Percentiles rank a stretch among this genome's conserved stretches.
Evolutionary conservation across 1,284 basidiomycete species (phyloP).

Genomic region (Lentinus polychrous): DNA sequence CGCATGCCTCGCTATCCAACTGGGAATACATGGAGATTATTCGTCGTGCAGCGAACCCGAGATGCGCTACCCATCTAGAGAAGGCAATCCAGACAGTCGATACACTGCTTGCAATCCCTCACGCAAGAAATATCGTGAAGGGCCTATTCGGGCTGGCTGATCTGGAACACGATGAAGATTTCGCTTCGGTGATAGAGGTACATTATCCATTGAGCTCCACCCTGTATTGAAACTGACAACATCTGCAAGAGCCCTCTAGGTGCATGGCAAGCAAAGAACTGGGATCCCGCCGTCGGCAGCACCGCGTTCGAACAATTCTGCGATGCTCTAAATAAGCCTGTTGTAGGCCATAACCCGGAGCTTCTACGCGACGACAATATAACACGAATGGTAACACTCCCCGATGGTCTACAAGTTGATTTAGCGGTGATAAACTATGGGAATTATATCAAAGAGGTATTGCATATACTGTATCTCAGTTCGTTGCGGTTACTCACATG

Average conservation of each 20-base stretch:
- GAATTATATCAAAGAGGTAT: slow-evolving; percentile 63
- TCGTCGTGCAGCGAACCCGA: slow-evolving; percentile 63
- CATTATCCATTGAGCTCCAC: slow-evolving; percentile 13
- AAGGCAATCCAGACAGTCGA: slow-evolving; percentile 62
- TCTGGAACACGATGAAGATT: slow-evolving; percentile 72
- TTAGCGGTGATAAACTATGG: slow-evolving; percentile 71
- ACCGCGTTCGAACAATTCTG: slow-evolving; percentile 71
- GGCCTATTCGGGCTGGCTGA: slow-evolving; percentile 64
- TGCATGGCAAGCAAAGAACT: slow-evolving; percentile 61
- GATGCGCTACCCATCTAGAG: slow-evolving; percentile 68
- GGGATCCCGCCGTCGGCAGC: slow-evolving; percentile 69
- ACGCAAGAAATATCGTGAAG: slow-evolving; percentile 49
- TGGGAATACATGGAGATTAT: slow-evolving; percentile 91
- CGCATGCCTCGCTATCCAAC: slow-evolving; percentile 64
- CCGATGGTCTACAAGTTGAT: slow-evolving; percentile 41
- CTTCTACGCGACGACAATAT: slow-evolving; percentile 16
- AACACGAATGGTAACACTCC: slow-evolving; percentile 29
- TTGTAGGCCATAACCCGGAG: slow-evolving; percentile 23
- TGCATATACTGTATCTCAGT: slow-evolving; percentile 9
- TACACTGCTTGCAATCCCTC: slow-evolving; percentile 40
- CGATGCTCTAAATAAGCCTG: slow-evolving; percentile 44
- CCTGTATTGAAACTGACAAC: neutral
- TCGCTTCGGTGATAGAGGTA: slow-evolving; percentile 63
- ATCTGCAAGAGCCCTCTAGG: slow-evolving; percentile 34
- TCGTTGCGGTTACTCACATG: neutral